These are phyloP conservation scores for Spathaspora girioi DNA, from an alignment of 805 yeast genomes.

Conservation along the genomic window DNA sequence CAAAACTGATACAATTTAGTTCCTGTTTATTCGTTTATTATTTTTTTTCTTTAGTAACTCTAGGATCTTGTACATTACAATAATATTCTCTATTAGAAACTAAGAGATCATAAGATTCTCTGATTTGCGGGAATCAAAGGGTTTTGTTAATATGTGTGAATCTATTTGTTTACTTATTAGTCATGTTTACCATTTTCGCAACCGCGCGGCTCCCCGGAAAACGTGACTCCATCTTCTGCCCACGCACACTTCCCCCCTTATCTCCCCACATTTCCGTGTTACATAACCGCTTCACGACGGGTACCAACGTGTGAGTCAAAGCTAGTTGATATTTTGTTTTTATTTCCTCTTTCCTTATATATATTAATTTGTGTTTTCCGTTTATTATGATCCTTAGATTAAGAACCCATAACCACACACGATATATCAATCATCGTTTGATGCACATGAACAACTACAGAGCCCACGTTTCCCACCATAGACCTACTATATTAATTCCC, in stretches of 20 bases:
- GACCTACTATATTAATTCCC: constrained; percentile 9
- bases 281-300: background rate
- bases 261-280: background rate
- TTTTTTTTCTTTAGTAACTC: too few relatives aligned
- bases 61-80: too few relatives aligned
- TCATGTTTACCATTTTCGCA: background rate
- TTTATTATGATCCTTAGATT: background rate
- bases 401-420: background rate
- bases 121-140: too few relatives aligned
- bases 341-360: background rate
- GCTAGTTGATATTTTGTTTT: background rate
- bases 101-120: too few relatives aligned
- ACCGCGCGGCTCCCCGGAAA: background rate
- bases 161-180: background rate
- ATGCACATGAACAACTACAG: background rate
- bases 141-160: background rate
- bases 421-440: background rate
- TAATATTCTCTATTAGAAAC: too few relatives aligned
- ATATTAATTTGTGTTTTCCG: background rate
- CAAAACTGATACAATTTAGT: too few relatives aligned
- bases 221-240: background rate
- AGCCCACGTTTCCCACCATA: background rate
- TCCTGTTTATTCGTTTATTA: too few relatives aligned
- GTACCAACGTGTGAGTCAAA: background rate
- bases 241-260: background rate